Conservation (phyloP, 805 yeast genomes). For the Ogataea paraovalis region DNA sequence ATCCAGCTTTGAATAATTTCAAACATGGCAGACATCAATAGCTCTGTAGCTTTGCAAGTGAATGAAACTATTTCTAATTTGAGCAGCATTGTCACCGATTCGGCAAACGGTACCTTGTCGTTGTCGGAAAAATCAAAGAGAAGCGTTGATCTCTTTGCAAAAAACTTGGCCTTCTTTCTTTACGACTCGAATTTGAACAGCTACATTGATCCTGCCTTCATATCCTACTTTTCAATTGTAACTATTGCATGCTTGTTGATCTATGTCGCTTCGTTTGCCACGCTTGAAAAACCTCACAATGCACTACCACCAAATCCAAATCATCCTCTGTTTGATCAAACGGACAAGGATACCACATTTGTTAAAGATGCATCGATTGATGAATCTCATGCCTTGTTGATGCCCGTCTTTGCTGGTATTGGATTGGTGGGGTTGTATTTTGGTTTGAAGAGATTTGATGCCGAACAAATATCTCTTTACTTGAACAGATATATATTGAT, state of each 20-base stretch:
- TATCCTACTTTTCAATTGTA: constrained; percentile 19
- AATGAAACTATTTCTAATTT: neutral
- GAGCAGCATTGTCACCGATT: neutral
- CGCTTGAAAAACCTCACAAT: constrained; percentile 30
- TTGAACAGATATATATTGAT: constrained; percentile 35
- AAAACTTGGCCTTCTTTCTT: constrained; percentile 18
- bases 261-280: constrained; percentile 32
- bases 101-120: neutral
- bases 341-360: constrained; percentile 32
- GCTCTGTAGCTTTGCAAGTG: neutral
- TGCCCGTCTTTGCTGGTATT: constrained; percentile 44
- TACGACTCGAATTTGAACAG: constrained; percentile 18
- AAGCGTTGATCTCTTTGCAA: constrained; percentile 3
- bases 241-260: constrained; percentile 27
- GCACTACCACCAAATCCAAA: constrained; percentile 31
- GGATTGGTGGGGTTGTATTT: constrained; percentile 37
- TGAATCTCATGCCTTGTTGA: constrained; percentile 31
- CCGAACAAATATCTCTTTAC: constrained; percentile 27
- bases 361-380: constrained; percentile 15
- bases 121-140: neutral
- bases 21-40: neutral
- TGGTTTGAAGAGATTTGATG: constrained; percentile 31
- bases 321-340: constrained; percentile 40
- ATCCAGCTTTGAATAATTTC: too few species aligned
- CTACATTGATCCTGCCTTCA: constrained; percentile 10